Evolutionary conservation across 2,329 filamentous ascomycete genomes (phyloP), one percentile per base, ranked within the genome.

Genomic region (Talaromyces sp.): DNA sequence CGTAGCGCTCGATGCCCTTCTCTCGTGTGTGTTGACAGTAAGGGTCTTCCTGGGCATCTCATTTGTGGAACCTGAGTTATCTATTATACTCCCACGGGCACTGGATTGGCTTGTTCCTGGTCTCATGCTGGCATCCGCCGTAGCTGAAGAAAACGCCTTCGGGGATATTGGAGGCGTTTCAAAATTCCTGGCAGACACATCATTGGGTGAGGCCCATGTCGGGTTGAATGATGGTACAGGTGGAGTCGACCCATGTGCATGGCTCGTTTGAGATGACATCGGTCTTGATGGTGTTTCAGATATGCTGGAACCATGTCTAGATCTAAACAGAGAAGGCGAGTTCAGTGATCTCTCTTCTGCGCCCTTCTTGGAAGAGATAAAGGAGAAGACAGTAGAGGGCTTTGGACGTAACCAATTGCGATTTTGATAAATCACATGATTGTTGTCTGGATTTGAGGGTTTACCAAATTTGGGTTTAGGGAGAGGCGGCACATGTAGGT

Each of bases 291-390:
- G 45, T 5, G 31, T 41, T 31, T 64, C 54, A 41, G 45, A 50
- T 50, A 9, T 48, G 43, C 19, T 16, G 22, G 62, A 59, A 13
- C 19, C 27, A 13, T 27, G 61, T 39, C 61, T 45, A n/a, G 56
- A 60, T 31, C 19, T 31, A 19, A 62, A 33, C 13, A 54, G 27
- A 62, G 54, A 57, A 39, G 60, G 60, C 13, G 60, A 43, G 33
- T 37, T 35, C 19, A 43, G 31, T 33, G 61, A 22, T 14, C 27
- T 39, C 9, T 62, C 60, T 16, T 54, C 35, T 57, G 37, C 56
- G 35, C 48, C 60, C 39, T 57, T 63, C n/a, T 63, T 63, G n/a
- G 61, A 57, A 31, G 61, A 63, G 11, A 63, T 63, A 22, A 66
- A 62, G 45, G 64, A 66, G 33, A 63, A 66, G 14, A 63, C 54